Evolutionary conservation across 371 early-diverging fungal genomes (phyloP).

Genomic region (Sporodiniella umbellata): DNA sequence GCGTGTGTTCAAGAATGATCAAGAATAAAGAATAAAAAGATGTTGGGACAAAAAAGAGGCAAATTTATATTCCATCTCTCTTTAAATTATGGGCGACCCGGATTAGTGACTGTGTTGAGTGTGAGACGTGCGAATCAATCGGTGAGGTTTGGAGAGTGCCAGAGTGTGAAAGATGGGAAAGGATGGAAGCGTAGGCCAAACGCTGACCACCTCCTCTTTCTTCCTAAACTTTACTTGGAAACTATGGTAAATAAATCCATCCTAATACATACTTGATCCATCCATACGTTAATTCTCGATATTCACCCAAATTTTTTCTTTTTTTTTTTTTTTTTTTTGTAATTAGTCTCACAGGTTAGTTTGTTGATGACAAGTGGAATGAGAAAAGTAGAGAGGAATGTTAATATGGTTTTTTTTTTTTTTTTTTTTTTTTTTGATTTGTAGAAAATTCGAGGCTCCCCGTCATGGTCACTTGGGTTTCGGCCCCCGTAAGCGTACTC

Average conservation of each 20-base stretch:
- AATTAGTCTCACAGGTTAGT: background rate
- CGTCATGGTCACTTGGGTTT: conserved; percentile 98
- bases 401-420: background rate
- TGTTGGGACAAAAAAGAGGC: too few relatives aligned
- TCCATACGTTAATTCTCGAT: background rate
- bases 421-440: too few relatives aligned
- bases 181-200: background rate
- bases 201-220: background rate
- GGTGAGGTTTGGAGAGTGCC: too few relatives aligned
- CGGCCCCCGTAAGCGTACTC: conserved; percentile 97
- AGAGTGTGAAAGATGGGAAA: background rate
- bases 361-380: background rate
- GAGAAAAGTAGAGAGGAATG: too few relatives aligned
- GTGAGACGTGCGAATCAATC: too few relatives aligned
- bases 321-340: too few relatives aligned
- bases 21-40: too few relatives aligned
- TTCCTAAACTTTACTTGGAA: background rate
- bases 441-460: conserved; percentile 58
- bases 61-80: too few relatives aligned
- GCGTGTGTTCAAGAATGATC: too few relatives aligned
- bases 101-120: too few relatives aligned
- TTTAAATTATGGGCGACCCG: too few relatives aligned
- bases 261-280: too few relatives aligned
- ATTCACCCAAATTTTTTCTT: background rate
- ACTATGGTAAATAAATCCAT: background rate